phyloP scores from a whole-genome alignment of 148 eudicot genomes.

The Silene conica region DNA sequence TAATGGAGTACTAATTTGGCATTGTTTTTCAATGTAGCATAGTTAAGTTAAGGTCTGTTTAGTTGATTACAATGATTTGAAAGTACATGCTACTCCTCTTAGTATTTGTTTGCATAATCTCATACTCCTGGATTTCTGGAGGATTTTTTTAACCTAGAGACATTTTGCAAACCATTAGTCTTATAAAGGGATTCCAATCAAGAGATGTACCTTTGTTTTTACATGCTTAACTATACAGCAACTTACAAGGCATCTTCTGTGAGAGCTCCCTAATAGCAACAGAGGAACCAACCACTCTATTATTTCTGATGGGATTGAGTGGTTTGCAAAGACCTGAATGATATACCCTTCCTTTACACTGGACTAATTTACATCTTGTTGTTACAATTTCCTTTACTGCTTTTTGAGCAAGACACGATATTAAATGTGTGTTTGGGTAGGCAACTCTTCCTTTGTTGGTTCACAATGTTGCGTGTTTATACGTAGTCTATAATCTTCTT shows the following conservation, averaged over 20 bases:
- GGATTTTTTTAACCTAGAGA: neutral
- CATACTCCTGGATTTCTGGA: neutral
- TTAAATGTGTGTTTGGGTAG: neutral
- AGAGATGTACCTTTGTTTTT: neutral
- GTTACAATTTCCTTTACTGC: neutral
- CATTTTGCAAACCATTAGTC: neutral
- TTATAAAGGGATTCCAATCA: neutral
- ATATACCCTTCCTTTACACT: neutral
- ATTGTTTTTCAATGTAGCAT: neutral
- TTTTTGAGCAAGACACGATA: neutral
- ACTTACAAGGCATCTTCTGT: neutral
- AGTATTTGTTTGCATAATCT: neutral
- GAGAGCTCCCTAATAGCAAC: neutral
- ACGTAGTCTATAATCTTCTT: neutral
- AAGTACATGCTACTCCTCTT: neutral
- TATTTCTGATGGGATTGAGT: neutral
- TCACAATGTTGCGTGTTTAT: neutral
- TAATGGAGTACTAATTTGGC: neutral
- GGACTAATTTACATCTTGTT: neutral
- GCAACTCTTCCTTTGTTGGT: slow-evolving; percentile 2
- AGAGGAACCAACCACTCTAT: neutral
- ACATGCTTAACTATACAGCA: neutral
- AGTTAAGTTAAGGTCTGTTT: neutral
- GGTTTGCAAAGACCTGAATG: neutral
- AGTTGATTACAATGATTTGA: neutral